Evolutionary conservation across 2,329 filamentous ascomycete species (phyloP).

Genomic region (Pseudopyricularia javanii): DNA sequence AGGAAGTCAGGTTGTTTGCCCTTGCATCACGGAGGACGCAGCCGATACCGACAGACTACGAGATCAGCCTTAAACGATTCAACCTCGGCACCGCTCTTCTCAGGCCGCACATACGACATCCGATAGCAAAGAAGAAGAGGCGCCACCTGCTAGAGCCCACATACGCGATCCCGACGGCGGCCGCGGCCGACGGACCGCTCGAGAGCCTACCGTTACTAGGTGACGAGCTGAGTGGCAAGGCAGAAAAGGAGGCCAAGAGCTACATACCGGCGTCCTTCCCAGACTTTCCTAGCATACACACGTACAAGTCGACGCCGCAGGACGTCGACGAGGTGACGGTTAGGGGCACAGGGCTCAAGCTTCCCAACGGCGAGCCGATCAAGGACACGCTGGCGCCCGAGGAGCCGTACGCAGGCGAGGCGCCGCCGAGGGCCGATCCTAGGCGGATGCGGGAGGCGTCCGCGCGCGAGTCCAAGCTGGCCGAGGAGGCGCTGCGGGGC

Average conservation of each 20-base stretch:
- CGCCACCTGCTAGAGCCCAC: conserved; percentile 13
- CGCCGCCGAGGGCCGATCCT: conserved; percentile 32
- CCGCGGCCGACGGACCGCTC: conserved; percentile 22
- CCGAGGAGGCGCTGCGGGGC: conserved; percentile 46
- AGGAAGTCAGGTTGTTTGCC: conserved; percentile 31
- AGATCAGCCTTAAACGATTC: conserved; percentile 35
- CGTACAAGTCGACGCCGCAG: conserved; percentile 47
- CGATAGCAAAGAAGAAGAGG: conserved; percentile 27
- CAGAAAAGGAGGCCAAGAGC: conserved; percentile 39
- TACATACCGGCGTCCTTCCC: conserved; percentile 50
- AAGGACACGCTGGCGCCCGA: conserved; percentile 2
- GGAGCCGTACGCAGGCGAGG: conserved; percentile 18
- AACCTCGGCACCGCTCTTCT: conserved; percentile 38
- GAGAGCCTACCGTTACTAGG: conserved; percentile 34
- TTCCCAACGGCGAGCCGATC: conserved; percentile 14
- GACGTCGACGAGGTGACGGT: conserved; percentile 20
- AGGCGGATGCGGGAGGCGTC: conserved; percentile 49
- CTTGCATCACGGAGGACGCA: conserved; percentile 36
- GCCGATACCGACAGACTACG: conserved; percentile 45
- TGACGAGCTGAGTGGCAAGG: conserved; percentile 43
- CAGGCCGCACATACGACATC: conserved; percentile 43
- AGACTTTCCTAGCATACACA: conserved; percentile 51
- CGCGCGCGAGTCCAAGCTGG: conserved; percentile 46
- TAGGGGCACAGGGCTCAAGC: conserved; percentile 9
- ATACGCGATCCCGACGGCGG: conserved; percentile 21